A percentile compares a stretch with the other conserved stretches of the same genome.
These are phyloP conservation scores for Pseudohalonectria lignicola DNA, from an alignment of 2,329 filamentous ascomycete genomes.

Conservation along the genomic window DNA sequence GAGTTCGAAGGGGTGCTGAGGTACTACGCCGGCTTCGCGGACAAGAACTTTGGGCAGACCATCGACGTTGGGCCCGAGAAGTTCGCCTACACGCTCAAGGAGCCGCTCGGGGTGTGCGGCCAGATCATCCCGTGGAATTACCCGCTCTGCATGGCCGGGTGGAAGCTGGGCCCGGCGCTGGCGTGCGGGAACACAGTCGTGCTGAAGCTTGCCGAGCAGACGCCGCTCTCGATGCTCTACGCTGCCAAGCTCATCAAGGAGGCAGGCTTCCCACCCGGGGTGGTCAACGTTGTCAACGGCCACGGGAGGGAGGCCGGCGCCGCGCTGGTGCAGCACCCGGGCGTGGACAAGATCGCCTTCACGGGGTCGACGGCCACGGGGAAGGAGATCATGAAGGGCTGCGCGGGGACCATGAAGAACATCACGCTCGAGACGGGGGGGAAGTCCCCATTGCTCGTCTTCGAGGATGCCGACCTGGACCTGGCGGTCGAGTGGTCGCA, in stretches of 20 bases:
- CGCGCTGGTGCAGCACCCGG: conserved; percentile 51
- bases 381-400: conserved; percentile 62
- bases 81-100: conserved; percentile 64
- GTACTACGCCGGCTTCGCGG: conserved; percentile 72
- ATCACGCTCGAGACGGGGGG: conserved; percentile 53
- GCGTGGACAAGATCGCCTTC: conserved; percentile 61
- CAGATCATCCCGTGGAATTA: conserved; percentile 78
- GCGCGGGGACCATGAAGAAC: conserved; percentile 49
- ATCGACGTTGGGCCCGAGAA: conserved; percentile 61
- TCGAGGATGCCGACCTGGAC: conserved; percentile 50
- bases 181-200: conserved; percentile 53
- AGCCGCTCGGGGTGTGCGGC: conserved; percentile 69
- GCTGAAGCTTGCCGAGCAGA: conserved; percentile 55
- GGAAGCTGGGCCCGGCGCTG: conserved; percentile 65
- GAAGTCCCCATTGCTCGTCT: conserved; percentile 50
- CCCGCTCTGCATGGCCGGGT: conserved; percentile 64
- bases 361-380: conserved; percentile 61
- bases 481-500: conserved; percentile 45
- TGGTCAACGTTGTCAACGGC: conserved; percentile 63
- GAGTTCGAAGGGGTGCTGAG: conserved; percentile 39
- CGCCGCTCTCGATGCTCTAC: conserved; percentile 50
- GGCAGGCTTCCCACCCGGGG: conserved; percentile 65
- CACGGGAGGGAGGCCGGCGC: conserved; percentile 54
- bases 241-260: conserved; percentile 57
- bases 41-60: conserved; percentile 71